Percentiles rank a stretch among this genome's conserved stretches.
Conservation (phyloP, 345 rosid genomes). For the Euclidium syriacum region DNA sequence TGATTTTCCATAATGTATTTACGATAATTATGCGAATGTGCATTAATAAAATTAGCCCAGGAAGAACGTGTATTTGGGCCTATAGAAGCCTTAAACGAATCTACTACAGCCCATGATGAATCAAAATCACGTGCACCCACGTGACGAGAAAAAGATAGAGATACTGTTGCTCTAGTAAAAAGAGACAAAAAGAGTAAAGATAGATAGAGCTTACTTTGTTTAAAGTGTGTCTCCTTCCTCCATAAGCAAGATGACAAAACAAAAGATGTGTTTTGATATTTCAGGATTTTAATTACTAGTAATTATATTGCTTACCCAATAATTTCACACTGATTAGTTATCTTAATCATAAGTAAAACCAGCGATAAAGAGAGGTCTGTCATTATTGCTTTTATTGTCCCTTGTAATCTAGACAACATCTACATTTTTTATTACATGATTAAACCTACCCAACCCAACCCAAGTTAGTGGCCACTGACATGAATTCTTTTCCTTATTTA, state of each 20-base stretch:
- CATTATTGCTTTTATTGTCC: conserved; percentile 27
- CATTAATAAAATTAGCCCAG: not conserved
- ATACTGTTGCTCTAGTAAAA: conserved; percentile 19
- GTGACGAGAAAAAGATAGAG: not conserved
- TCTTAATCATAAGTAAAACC: conserved; percentile 10
- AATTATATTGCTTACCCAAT: not conserved
- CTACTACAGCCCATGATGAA: not conserved
- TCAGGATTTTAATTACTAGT: not conserved
- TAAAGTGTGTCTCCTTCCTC: conserved; percentile 20
- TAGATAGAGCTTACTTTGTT: conserved; percentile 20
- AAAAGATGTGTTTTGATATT: not conserved
- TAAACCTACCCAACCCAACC: conserved; percentile 21
- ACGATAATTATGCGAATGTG: not conserved
- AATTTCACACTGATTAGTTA: conserved; percentile 22
- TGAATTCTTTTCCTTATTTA: not conserved
- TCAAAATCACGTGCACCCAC: conserved; percentile 14
- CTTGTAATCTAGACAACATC: conserved; percentile 14
- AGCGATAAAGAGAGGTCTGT: conserved; percentile 1
- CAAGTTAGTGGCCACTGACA: conserved; percentile 27
- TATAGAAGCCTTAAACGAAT: not conserved
- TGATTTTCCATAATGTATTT: not conserved
- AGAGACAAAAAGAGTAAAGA: not conserved
- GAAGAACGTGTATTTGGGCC: not conserved
- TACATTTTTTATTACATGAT: not conserved
- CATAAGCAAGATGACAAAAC: conserved; percentile 21